These are phyloP conservation scores for Avena atlantica DNA, from an alignment of 176 grass and related monocot genomes.

Conservation along the genomic window DNA sequence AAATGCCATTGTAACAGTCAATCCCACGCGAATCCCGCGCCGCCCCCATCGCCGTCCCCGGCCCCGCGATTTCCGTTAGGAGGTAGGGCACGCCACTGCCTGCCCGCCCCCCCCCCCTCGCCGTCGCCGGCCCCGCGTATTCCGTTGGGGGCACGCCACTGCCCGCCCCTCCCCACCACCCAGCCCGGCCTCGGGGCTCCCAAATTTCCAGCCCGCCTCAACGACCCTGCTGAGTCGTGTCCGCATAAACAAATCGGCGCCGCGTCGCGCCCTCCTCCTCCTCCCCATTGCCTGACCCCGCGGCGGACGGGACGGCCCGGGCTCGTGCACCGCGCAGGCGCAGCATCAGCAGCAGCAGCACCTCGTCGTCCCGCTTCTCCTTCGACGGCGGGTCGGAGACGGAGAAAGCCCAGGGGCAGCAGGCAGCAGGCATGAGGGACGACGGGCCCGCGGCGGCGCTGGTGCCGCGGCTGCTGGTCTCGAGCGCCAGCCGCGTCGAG, in stretches of 20 bases:
- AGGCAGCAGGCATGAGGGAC: slow-evolving; percentile 47
- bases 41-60: neutral
- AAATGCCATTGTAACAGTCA: too few species aligned
- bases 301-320: neutral
- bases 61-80: neutral
- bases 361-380: neutral
- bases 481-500: slow-evolving; percentile 60
- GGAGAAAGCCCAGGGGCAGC: too few species aligned
- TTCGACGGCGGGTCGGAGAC: neutral
- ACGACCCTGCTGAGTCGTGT: neutral
- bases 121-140: neutral
- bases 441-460: slow-evolving; percentile 5
- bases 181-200: neutral
- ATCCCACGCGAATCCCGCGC: too few species aligned
- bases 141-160: slow-evolving; percentile 34
- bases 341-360: neutral
- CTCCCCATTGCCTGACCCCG: neutral
- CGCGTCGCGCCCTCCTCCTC: neutral
- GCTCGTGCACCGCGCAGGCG: neutral
- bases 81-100: neutral
- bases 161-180: neutral
- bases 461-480: slow-evolving; percentile 61
- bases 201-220: neutral
- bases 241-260: slow-evolving; percentile 3
- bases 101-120: neutral